Percentiles rank a stretch among this genome's conserved stretches.
Conservation (phyloP, 176 grass and related monocot genomes). For the Poa annua region DNA sequence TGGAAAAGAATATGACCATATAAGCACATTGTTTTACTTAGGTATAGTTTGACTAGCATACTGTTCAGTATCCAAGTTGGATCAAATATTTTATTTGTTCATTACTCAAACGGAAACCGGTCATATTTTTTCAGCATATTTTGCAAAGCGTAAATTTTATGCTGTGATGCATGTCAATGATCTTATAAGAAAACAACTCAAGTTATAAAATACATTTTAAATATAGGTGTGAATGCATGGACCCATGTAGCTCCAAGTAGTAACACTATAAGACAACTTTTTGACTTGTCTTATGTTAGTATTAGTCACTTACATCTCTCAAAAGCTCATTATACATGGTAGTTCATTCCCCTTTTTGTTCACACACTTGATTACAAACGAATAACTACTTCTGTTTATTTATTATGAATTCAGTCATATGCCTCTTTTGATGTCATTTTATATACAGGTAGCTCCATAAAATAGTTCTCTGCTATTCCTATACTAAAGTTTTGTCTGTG, state of each 20-base stretch:
- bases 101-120: background rate
- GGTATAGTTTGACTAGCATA: background rate
- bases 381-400: background rate
- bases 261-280: background rate
- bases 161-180: background rate
- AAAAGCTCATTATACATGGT: background rate
- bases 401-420: background rate
- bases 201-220: background rate
- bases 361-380: background rate
- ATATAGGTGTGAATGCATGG: background rate
- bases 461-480: background rate
- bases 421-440: background rate
- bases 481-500: background rate
- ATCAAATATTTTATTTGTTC: background rate
- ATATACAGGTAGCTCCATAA: background rate
- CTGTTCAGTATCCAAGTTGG: background rate
- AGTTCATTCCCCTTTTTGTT: background rate
- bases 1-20: slow-evolving; percentile 10
- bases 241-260: background rate
- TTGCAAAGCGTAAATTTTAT: background rate
- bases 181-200: background rate
- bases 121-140: background rate
- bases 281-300: background rate
- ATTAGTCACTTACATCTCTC: background rate
- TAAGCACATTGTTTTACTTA: background rate